Percentiles rank a stretch among this genome's conserved stretches.
phyloP scores from a whole-genome alignment of 2,329 filamentous ascomycete genomes.

The Myrmaecium sp. region DNA sequence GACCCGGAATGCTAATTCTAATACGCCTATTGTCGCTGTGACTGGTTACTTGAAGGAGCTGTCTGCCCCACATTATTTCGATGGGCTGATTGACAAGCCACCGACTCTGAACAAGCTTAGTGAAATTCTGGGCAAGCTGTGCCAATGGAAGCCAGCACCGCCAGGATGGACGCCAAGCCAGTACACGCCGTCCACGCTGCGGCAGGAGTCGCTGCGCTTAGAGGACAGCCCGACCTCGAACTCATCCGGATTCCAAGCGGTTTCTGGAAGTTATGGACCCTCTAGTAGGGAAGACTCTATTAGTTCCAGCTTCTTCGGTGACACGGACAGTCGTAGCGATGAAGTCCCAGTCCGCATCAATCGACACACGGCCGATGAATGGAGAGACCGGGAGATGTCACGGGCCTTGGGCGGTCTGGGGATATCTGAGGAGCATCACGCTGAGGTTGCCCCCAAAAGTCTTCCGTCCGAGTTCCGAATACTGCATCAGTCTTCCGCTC shows the following conservation, averaged over 20 bases:
- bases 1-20: constrained; percentile 84
- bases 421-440: constrained; percentile 48
- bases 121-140: constrained; percentile 73
- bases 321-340: constrained; percentile 65
- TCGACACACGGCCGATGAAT: constrained; percentile 58
- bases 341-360: constrained; percentile 62
- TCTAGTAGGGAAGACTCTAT: constrained; percentile 82
- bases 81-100: constrained; percentile 89
- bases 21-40: constrained; percentile 90
- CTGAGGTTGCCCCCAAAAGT: constrained; percentile 15
- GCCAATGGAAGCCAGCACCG: constrained; percentile 78
- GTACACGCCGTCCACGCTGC: constrained; percentile 40
- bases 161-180: constrained; percentile 34
- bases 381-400: constrained; percentile 44
- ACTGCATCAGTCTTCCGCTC: constrained; percentile 35
- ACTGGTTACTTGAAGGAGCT: constrained; percentile 97
- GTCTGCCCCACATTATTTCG: constrained; percentile 87
- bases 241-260: constrained; percentile 54
- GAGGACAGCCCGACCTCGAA: constrained; percentile 77
- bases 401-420: constrained; percentile 48
- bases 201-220: constrained; percentile 42
- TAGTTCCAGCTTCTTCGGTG: constrained; percentile 73
- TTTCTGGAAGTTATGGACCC: constrained; percentile 58
- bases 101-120: constrained; percentile 83
- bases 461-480: constrained; percentile 17